Evolutionary conservation across 768 basidiomycete genomes (phyloP).

Genomic region (Lactarius trivialis): DNA sequence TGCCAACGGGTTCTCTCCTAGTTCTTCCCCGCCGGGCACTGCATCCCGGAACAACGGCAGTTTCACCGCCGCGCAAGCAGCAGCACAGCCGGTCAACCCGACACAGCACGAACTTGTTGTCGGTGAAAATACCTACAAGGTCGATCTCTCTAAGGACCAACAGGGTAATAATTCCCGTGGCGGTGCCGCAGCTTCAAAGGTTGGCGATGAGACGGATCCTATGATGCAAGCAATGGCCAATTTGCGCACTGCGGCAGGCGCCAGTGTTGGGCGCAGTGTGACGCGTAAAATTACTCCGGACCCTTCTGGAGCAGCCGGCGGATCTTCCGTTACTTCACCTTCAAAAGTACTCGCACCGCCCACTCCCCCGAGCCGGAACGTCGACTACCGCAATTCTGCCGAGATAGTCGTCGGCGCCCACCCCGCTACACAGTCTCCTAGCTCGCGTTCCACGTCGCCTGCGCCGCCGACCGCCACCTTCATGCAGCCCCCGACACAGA

Average conservation of each 20-base stretch:
- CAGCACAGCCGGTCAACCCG: slow-evolving; percentile 30
- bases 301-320: background rate
- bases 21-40: slow-evolving; percentile 9
- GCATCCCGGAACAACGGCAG: slow-evolving; percentile 3
- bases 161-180: slow-evolving; percentile 34
- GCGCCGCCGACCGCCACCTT: slow-evolving; percentile 66
- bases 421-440: slow-evolving; percentile 39
- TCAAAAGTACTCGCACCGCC: slow-evolving; percentile 20
- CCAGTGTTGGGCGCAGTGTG: slow-evolving; percentile 26
- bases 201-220: slow-evolving; percentile 34
- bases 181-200: slow-evolving; percentile 3
- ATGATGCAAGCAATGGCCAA: slow-evolving; percentile 35
- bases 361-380: slow-evolving; percentile 24
- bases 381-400: slow-evolving; percentile 71
- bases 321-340: slow-evolving; percentile 17
- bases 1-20: slow-evolving; percentile 12
- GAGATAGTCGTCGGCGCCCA: slow-evolving; percentile 74
- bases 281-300: slow-evolving; percentile 26
- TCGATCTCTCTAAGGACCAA: slow-evolving; percentile 61
- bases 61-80: background rate
- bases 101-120: slow-evolving; percentile 56
- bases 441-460: slow-evolving; percentile 71
- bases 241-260: slow-evolving; percentile 27
- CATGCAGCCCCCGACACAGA: slow-evolving; percentile 51
- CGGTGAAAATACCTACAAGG: slow-evolving; percentile 59